Conservation (phyloP, 176 grass and related monocot species). For the Themeda triandra region DNA sequence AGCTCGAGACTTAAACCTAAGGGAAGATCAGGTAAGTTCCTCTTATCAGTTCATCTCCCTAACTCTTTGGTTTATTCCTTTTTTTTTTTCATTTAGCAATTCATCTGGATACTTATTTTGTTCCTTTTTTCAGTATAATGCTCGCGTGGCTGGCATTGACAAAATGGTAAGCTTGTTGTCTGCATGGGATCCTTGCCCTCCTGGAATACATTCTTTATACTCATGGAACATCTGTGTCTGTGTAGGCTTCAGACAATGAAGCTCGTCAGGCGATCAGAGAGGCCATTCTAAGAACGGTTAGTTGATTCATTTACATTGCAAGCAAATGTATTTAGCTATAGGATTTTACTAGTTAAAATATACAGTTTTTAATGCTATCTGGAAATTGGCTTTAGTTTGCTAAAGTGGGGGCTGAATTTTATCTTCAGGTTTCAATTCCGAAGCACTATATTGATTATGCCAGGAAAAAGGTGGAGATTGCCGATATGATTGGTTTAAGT, state of each 20-base stretch:
- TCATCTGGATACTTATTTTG: neutral
- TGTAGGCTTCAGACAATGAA: neutral
- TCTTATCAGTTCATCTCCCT: neutral
- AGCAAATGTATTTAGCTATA: too few relatives aligned
- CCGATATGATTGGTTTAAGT: too few relatives aligned
- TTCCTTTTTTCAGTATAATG: slow-evolving; percentile 4
- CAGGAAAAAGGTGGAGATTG: too few relatives aligned
- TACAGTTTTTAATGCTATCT: too few relatives aligned
- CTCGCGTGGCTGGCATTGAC: neutral
- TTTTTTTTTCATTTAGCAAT: neutral
- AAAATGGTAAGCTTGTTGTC: neutral
- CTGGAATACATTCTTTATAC: neutral
- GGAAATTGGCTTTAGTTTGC: neutral
- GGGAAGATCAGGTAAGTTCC: neutral
- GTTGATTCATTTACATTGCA: too few relatives aligned
- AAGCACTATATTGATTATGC: slow-evolving; percentile 3
- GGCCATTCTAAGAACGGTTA: too few relatives aligned
- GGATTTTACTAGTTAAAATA: neutral
- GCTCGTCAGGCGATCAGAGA: neutral
- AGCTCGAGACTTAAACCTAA: neutral
- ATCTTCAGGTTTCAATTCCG: neutral
- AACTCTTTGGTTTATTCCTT: neutral
- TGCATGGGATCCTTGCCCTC: neutral
- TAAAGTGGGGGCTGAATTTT: neutral
- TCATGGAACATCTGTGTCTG: neutral